A percentile compares a stretch with the other conserved stretches of the same genome.
Conservation (phyloP, 2,329 filamentous ascomycete species). For the Clarireedia paspali region DNA sequence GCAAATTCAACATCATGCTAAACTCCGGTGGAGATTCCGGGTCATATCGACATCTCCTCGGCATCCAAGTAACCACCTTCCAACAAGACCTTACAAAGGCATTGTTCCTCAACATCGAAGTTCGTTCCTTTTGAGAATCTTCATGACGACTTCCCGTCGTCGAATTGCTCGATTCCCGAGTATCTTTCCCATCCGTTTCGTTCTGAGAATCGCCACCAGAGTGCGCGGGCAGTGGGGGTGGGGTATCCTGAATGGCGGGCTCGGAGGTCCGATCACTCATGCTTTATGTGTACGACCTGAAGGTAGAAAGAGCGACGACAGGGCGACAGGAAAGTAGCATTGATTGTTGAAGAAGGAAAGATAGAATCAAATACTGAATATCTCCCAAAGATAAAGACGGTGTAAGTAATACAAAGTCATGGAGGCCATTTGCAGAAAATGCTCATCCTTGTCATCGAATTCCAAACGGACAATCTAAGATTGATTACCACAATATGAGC, state of each 20-base stretch:
- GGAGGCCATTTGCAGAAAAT: no score
- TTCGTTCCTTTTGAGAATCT: constrained; percentile 1
- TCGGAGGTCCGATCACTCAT: neutral
- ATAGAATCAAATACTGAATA: no score
- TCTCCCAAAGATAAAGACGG: no score
- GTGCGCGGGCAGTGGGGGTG: neutral
- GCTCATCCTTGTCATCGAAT: no score
- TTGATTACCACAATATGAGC: no score
- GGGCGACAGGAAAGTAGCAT: neutral
- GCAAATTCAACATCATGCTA: constrained; percentile 58
- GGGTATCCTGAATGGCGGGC: neutral
- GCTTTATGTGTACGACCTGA: neutral
- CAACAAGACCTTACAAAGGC: constrained; percentile 12
- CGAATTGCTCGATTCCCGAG: constrained; percentile 10
- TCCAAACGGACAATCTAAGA: no score
- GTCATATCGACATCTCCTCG: constrained; percentile 61
- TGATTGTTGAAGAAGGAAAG: neutral
- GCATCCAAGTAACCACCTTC: constrained; percentile 47
- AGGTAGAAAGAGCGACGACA: neutral
- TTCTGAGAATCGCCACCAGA: neutral
- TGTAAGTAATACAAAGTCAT: no score
- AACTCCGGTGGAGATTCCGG: constrained; percentile 59
- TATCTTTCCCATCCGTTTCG: neutral
- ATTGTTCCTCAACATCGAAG: constrained; percentile 14
- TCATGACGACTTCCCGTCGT: constrained; percentile 9